phyloP scores from a whole-genome alignment of 768 basidiomycete genomes.

The Termitomyces sp. region DNA sequence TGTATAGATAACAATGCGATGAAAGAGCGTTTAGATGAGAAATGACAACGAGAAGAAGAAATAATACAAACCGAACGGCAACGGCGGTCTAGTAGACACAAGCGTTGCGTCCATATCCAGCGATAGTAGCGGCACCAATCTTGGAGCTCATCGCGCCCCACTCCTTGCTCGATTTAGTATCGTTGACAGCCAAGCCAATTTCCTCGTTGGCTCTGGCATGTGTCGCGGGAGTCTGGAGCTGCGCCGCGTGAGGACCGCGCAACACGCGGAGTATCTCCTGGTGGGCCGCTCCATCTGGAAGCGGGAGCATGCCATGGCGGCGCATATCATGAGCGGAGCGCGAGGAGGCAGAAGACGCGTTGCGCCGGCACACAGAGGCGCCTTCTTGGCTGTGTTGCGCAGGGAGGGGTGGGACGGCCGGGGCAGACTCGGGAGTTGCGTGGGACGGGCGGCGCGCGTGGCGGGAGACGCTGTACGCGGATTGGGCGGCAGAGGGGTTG shows the following conservation, averaged over 20 bases:
- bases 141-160: conserved; percentile 3
- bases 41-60: background rate
- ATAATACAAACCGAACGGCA: background rate
- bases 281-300: background rate
- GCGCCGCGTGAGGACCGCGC: conserved; percentile 11
- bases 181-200: conserved; percentile 5
- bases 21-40: background rate
- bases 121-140: conserved; percentile 6
- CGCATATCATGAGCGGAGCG: conserved; percentile 6
- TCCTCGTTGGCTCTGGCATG: background rate
- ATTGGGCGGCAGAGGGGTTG: background rate
- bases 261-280: conserved; percentile 6
- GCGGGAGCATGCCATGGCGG: background rate
- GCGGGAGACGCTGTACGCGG: background rate
- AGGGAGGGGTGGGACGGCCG: background rate
- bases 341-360: conserved; percentile 13
- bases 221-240: conserved; percentile 1
- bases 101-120: conserved; percentile 7
- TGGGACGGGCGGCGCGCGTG: background rate
- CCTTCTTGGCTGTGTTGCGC: background rate
- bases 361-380: conserved; percentile 6
- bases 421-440: background rate
- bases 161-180: background rate
- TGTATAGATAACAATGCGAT: too few relatives aligned
- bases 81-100: background rate